A percentile compares a stretch with the other conserved stretches of the same genome.
Evolutionary conservation across 2,329 filamentous ascomycete species (phyloP).

Genomic region (Clathrospora elynae): DNA sequence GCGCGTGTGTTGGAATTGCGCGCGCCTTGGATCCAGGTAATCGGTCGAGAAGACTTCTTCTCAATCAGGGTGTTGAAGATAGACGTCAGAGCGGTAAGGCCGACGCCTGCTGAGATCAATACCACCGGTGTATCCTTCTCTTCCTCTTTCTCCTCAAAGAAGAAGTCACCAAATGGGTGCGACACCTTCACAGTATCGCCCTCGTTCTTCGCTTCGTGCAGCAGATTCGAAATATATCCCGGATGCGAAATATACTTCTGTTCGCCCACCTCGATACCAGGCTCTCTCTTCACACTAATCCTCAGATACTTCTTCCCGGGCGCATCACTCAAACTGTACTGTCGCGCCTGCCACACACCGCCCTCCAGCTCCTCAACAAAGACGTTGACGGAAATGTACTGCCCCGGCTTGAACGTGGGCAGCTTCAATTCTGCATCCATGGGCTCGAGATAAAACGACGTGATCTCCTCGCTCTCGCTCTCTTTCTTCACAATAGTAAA

Average conservation of each 20-base stretch:
- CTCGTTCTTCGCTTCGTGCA: conserved; percentile 65
- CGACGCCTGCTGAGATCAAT: conserved; percentile 70
- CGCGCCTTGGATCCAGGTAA: conserved; percentile 69
- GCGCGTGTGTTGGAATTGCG: conserved; percentile 58
- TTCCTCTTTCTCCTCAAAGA: conserved; percentile 57
- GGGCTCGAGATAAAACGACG: conserved; percentile 71
- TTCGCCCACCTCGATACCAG: conserved; percentile 57
- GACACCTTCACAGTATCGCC: conserved; percentile 69
- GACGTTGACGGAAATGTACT: conserved; percentile 71
- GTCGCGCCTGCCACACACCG: conserved; percentile 68
- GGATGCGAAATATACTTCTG: conserved; percentile 58
- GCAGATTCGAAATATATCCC: conserved; percentile 71
- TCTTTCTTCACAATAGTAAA: conserved; percentile 70
- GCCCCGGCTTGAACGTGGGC: conserved; percentile 69
- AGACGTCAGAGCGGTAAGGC: conserved; percentile 68
- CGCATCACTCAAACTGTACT: conserved; percentile 74
- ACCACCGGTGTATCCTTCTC: conserved; percentile 61
- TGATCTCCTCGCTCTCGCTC: conserved; percentile 69
- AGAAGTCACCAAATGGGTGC: conserved; percentile 68
- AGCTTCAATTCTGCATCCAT: conserved; percentile 64
- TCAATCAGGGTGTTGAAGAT: conserved; percentile 63
- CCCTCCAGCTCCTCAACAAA: conserved; percentile 55
- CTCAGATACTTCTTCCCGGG: conserved; percentile 67
- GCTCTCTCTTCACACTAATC: conserved; percentile 72
- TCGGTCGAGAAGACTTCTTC: conserved; percentile 49